These are phyloP conservation scores for Fulvia fulva DNA, from an alignment of 2,329 filamentous ascomycete genomes.

Conservation along the genomic window DNA sequence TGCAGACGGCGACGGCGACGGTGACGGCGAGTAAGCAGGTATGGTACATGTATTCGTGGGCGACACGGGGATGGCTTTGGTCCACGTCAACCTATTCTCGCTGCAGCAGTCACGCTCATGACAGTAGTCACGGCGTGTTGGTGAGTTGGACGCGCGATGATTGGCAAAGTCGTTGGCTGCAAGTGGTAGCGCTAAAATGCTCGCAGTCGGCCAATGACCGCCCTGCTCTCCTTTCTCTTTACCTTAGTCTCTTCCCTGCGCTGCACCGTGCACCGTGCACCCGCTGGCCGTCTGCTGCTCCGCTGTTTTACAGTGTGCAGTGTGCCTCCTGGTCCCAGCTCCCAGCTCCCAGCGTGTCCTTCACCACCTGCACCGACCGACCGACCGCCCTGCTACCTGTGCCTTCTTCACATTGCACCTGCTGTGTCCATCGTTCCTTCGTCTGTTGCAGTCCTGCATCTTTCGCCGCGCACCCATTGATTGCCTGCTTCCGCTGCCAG, in stretches of 20 bases:
- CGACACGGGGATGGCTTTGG: background rate
- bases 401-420: background rate
- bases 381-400: background rate
- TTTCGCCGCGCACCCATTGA: conserved; percentile 1
- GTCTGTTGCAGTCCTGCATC: conserved; percentile 1
- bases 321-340: too few relatives aligned
- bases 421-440: background rate
- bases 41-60: too few relatives aligned
- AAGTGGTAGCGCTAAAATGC: background rate
- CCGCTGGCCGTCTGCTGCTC: too few relatives aligned
- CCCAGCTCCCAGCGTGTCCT: too few relatives aligned
- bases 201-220: background rate
- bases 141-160: background rate
- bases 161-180: background rate
- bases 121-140: background rate
- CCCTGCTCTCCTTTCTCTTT: background rate
- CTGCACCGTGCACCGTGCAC: too few relatives aligned
- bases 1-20: background rate
- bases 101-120: background rate
- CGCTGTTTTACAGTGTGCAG: too few relatives aligned
- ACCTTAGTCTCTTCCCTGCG: too few relatives aligned
- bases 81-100: background rate
- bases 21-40: background rate
- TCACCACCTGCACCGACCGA: too few relatives aligned
- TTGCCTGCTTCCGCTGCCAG: background rate